Evolutionary conservation across 140 eudicot species (phyloP), one percentile per base, ranked within the genome.

Genomic region (Anethum foeniculum): DNA sequence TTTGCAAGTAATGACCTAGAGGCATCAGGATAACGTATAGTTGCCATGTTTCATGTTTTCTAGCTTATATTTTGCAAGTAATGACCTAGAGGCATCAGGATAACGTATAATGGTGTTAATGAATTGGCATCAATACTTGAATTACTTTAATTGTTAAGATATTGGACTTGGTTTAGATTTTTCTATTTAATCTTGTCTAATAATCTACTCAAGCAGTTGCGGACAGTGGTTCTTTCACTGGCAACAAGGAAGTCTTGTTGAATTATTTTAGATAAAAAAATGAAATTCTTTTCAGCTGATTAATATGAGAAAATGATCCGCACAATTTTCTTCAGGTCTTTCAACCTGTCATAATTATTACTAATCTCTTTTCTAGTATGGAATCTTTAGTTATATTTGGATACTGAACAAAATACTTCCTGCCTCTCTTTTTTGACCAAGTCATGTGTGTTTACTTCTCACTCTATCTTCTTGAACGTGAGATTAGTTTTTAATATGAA

Each of bases 1-100:
- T 54, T 62, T 25, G 18, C 71, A 62, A 62, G 71, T 62, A 62
- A 27, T n/a, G 71, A n/a, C 71, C n/a, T n/a, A n/a, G n/a, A n/a
- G n/a, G n/a, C n/a, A n/a, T n/a, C n/a, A n/a, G n/a, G n/a, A n/a
- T n/a, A n/a, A n/a, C n/a, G n/a, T n/a, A n/a, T 60, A 60, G 30
- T 23, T 2, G 15, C 15, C 16, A 41, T 49, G 5, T 56, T 38
- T 41, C 34, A 28, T 30, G 72, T 65, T 65, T 62, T 27, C 18
- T 62, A n/a, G 71, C 71, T 62, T 32, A 25, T 2, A 25, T 25
- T 52, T 64, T 27, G 19, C 71, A 64, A 64, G 71, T 64, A 64
- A 28, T 9, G 71, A 25, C 71, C 1, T n/a, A 28, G 72, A 25
- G 21, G 72, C 72, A 12, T n/a, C 67, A 0, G 14, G 15, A 65